Base-by-base conservation (phyloP, 352 stramenopile species). In the Nothophytophthora sp. region DNA sequence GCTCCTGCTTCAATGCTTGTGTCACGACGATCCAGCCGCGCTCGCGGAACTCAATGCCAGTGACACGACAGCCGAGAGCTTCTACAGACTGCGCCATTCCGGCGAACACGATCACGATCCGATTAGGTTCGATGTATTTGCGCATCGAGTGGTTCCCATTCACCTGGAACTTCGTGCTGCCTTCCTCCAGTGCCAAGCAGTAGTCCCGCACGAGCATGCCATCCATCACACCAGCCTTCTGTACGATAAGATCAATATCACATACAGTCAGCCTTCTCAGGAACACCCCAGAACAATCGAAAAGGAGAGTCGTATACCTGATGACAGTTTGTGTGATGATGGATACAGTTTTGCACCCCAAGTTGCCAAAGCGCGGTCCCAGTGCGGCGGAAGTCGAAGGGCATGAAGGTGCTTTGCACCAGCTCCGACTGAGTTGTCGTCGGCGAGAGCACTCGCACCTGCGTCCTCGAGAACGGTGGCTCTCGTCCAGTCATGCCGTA, bases 51-150 rank as follows among this genome's bases (percentile, higher is more conserved):
- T 22, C 12, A 30, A 50, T 30, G 27, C 43, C 43, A 3, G 19
- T 19, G 13, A 50, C 19, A 11, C 11, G 10, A 20, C 40, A 20
- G 10, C 32, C 20, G 10, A 40, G 18, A 33, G 27, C 37, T 10
- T 50, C 12, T 0, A 39, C 19, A 4, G 15, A 6, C 28, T 34
- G 33, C n/a, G 33, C 23, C 19, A 40, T 20, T 3, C 43, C 43
- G 28, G 43, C 40, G 30, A 40, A 50, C n/a, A 50, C 32, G 11
- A 28, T 29, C 3, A 16, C 32, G 2, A 18, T 7, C 2, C 43
- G 43, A 6, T 50, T 10, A 13, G 32, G 8, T 15, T 50, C 43
- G 16, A 50, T n/a, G 43, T 34, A 50, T n/a, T 35, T 50, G 43
- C 43, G 43, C 6, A 16, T 38, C 27, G 43, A 33, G 20, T 35